Evolutionary conservation across 371 early-diverging fungal species (phyloP).

Genomic region (Phascolomyces articulosus): DNA sequence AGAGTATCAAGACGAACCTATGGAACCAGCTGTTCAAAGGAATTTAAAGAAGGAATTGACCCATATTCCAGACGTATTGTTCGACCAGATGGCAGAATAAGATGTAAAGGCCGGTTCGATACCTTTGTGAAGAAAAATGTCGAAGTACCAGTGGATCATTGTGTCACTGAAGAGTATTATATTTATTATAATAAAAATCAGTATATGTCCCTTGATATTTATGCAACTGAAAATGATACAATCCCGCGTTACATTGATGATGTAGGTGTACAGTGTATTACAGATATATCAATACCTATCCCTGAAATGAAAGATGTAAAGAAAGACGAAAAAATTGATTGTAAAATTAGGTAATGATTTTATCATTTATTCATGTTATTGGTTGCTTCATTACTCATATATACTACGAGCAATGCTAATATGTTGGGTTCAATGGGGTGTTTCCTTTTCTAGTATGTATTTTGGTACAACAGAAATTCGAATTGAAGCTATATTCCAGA

Average conservation of each 20-base stretch:
- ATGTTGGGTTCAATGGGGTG: too few species aligned
- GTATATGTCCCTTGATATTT: constrained; percentile 42
- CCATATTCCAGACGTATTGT: constrained; percentile 33
- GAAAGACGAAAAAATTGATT: constrained; percentile 38
- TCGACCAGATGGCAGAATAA: constrained; percentile 48
- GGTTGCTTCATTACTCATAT: too few species aligned
- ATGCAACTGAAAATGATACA: constrained; percentile 40
- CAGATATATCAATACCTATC: constrained; percentile 50
- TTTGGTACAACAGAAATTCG: constrained; percentile 52
- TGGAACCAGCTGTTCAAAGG: constrained; percentile 61
- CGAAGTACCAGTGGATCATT: constrained; percentile 43
- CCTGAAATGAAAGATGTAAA: constrained; percentile 33
- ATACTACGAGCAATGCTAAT: too few species aligned
- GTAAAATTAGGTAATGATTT: constrained; percentile 35
- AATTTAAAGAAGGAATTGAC: constrained; percentile 45
- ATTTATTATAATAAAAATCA: constrained; percentile 53
- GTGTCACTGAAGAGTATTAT: constrained; percentile 45
- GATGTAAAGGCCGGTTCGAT: constrained; percentile 46
- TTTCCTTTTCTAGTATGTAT: constrained; percentile 47
- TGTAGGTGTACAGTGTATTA: constrained; percentile 39
- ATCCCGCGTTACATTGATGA: constrained; percentile 45
- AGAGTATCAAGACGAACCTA: constrained; percentile 64
- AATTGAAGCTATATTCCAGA: constrained; percentile 54
- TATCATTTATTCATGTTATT: too few species aligned
- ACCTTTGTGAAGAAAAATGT: constrained; percentile 47